These are phyloP conservation scores for Leccinum subgranulosum DNA, from an alignment of 768 basidiomycete species.

Conservation along the genomic window DNA sequence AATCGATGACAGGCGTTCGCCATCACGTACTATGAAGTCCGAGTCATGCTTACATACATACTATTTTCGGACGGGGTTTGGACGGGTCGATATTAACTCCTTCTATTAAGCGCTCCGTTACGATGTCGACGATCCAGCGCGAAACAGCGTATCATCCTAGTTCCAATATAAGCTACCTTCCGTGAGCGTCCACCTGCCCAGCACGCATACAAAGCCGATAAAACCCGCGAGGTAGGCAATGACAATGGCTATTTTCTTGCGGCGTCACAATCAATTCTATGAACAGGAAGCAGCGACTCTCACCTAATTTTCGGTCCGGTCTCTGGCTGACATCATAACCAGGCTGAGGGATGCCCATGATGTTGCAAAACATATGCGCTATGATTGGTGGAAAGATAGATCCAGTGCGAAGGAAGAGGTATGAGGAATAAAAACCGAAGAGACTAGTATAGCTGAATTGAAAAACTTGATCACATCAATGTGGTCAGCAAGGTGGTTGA, in stretches of 20 bases:
- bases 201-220: slow-evolving; percentile 49
- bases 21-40: not conserved
- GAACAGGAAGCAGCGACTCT: slow-evolving; percentile 25
- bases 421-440: slow-evolving; percentile 87
- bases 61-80: not conserved
- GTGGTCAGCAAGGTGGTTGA: slow-evolving; percentile 13
- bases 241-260: slow-evolving; percentile 45
- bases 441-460: slow-evolving; percentile 89
- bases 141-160: slow-evolving; percentile 5
- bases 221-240: slow-evolving; percentile 59
- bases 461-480: slow-evolving; percentile 51
- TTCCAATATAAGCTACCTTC: slow-evolving; percentile 44
- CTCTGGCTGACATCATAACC: slow-evolving; percentile 50
- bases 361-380: slow-evolving; percentile 90
- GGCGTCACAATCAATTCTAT: slow-evolving; percentile 8
- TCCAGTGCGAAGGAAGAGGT: slow-evolving; percentile 81
- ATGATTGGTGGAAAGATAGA: slow-evolving; percentile 75
- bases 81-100: slow-evolving; percentile 6
- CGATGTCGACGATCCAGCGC: slow-evolving; percentile 10
- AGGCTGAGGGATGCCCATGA: slow-evolving; percentile 86
- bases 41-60: slow-evolving; percentile 17
- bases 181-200: slow-evolving; percentile 49
- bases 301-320: slow-evolving; percentile 51
- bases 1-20: not conserved
- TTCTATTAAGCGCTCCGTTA: not conserved